Conservation (phyloP, 163 green algal genomes). For the Coccomyxa subellipsoidea region DNA sequence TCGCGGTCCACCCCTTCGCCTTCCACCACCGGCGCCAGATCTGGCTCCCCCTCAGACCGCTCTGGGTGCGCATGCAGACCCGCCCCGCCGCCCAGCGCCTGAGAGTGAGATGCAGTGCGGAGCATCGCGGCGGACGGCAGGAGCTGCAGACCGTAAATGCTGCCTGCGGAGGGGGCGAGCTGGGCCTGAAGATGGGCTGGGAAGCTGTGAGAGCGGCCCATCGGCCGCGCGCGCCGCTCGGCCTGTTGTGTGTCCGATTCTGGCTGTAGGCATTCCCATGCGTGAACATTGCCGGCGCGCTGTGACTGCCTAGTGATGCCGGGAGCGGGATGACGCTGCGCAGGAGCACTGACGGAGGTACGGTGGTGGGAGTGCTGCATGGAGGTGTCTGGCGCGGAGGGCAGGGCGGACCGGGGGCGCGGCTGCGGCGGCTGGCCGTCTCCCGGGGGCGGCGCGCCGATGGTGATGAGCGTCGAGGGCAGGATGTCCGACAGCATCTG, state of each 20-base stretch:
- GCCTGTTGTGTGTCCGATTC: not conserved
- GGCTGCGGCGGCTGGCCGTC: not conserved
- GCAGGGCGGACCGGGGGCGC: not conserved
- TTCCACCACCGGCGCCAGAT: not conserved
- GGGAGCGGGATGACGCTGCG: not conserved
- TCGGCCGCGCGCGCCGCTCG: not conserved
- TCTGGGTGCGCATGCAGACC: not conserved
- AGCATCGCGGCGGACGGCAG: not conserved
- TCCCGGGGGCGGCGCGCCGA: not conserved
- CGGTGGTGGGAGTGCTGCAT: not conserved
- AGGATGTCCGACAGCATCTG: not conserved
- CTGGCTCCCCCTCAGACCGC: not conserved
- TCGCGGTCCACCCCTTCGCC: too few species aligned
- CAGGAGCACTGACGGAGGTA: not conserved
- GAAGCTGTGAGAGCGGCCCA: not conserved
- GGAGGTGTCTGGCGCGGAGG: too few species aligned
- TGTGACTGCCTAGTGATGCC: too few species aligned
- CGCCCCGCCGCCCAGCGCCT: too few species aligned
- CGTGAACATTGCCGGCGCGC: too few species aligned
- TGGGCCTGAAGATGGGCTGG: not conserved
- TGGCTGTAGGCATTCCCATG: not conserved
- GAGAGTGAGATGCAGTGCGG: not conserved
- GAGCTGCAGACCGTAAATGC: not conserved
- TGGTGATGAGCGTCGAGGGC: not conserved
- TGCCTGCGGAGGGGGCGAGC: too few species aligned